Evolutionary conservation across 2,329 filamentous ascomycete species (phyloP), one percentile per base, ranked within the genome.

Genomic region (Alternaria rosae): DNA sequence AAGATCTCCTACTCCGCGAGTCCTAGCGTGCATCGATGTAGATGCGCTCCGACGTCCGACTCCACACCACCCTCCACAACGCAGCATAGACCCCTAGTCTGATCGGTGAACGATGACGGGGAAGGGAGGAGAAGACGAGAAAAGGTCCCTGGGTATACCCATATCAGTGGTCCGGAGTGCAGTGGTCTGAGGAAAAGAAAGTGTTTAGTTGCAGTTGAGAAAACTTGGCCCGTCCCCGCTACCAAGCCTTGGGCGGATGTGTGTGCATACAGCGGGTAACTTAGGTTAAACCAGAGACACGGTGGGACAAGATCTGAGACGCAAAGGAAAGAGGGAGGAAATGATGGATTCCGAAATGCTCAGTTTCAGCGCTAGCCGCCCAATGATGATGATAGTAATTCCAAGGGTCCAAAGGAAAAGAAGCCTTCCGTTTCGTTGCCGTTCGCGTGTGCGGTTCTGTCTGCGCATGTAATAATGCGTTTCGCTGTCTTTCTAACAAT

Each of bases 331-430:
- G 53, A 13, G 53, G 5, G 38, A 30, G 50, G 65, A 62, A 65
- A 62, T 57, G 53, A 64, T 59, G 32, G 47, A 51, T 51, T 38
- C 64, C 45, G 55, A 64, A 66, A 66, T 68, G 54, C 63, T 57
- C 54, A 59, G 45, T 67, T 63, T 70, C 68, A 73, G 64, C 68
- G 70, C 70, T 73, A 69, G 64, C 70, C 70, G 67, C 70, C 70
- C 70, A 66, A 70, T 71, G 68, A 66, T 69, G 60, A 61, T 59
- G 43, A 56, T 50, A 41, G 58, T 68, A 61, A 56, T 53, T 55
- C 17, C 54, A 62, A 54, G 17, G 35, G 17, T 38, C 35, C 35
- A 38, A 38, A 38, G 35, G 35, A 38, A 38, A 38, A 38, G 35
- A 44, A 53, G 58, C 42, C 47, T 51, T 51, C 20, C 28, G 47